Evolutionary conservation across 495 filamentous ascomycete species (phyloP).

Genomic region (Penicillium angulare): DNA sequence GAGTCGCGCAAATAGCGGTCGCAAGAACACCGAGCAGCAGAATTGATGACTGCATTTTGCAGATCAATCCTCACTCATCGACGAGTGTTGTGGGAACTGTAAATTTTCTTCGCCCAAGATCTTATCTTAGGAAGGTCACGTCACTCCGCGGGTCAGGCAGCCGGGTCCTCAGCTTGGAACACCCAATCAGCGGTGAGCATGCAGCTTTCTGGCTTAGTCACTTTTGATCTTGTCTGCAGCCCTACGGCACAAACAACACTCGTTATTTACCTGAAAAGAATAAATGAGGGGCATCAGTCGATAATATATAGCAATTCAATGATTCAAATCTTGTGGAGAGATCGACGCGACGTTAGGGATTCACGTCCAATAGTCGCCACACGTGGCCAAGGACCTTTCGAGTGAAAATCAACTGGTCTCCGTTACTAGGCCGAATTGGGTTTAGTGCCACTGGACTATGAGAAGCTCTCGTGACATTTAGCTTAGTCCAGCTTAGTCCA

Average conservation of each 20-base stretch:
- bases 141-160: conserved; percentile 4
- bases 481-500: no score
- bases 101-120: conserved; percentile 2
- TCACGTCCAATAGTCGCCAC: conserved; percentile 1
- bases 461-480: no score
- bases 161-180: neutral
- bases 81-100: neutral
- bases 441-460: no score
- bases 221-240: neutral
- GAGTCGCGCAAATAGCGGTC: conserved; percentile 9
- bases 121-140: conserved; percentile 3
- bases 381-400: conserved; percentile 2
- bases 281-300: neutral
- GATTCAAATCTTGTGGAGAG: neutral
- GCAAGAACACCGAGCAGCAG: conserved; percentile 22
- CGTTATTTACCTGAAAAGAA: neutral
- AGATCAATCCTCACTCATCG: conserved; percentile 2
- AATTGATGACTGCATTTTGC: conserved; percentile 16
- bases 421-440: no score
- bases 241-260: neutral
- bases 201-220: no score
- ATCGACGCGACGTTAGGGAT: neutral
- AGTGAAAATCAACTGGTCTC: no score
- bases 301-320: neutral
- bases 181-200: neutral